A percentile compares a stretch with the other conserved stretches of the same genome.
phyloP scores from a whole-genome alignment of 768 basidiomycete genomes.

The Boletus rex-veris region DNA sequence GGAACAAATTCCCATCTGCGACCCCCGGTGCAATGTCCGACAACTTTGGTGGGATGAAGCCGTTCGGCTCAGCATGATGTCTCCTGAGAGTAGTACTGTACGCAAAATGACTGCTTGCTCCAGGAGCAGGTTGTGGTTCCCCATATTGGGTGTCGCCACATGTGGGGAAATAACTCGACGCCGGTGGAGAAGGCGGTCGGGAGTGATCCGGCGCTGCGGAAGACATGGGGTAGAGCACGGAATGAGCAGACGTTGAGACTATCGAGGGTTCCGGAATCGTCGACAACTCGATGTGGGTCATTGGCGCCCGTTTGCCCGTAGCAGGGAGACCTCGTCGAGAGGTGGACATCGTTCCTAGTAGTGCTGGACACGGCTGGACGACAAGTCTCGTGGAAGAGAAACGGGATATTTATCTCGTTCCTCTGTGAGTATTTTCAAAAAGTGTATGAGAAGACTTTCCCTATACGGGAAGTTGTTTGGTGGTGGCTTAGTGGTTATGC shows the following conservation, averaged over 20 bases:
- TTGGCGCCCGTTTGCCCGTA: constrained; percentile 19
- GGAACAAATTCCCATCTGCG: constrained; percentile 52
- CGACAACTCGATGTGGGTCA: constrained; percentile 16
- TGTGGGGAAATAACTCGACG: constrained; percentile 74
- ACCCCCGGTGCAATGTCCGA: constrained; percentile 32
- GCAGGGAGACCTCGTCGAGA: constrained; percentile 22
- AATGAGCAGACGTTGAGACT: constrained; percentile 24
- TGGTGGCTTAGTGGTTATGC: no score
- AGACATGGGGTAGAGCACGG: constrained; percentile 15
- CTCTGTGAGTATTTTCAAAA: not conserved
- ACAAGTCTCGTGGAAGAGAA: not conserved
- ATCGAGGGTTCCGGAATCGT: constrained; percentile 12
- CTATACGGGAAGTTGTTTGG: constrained; percentile 16
- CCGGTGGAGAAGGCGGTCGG: constrained; percentile 62
- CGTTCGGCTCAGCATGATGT: constrained; percentile 48
- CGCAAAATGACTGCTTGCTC: constrained; percentile 72
- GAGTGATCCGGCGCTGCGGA: constrained; percentile 8
- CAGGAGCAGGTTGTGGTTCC: constrained; percentile 57
- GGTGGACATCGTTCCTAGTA: constrained; percentile 23
- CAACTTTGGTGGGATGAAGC: constrained; percentile 39
- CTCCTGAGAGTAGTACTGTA: constrained; percentile 78
- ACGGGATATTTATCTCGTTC: no score
- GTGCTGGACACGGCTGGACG: not conserved
- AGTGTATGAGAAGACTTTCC: constrained; percentile 14
- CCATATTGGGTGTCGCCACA: constrained; percentile 45